Conservation (phyloP, 208 protist species). For the Leishmania lainsoni region DNA sequence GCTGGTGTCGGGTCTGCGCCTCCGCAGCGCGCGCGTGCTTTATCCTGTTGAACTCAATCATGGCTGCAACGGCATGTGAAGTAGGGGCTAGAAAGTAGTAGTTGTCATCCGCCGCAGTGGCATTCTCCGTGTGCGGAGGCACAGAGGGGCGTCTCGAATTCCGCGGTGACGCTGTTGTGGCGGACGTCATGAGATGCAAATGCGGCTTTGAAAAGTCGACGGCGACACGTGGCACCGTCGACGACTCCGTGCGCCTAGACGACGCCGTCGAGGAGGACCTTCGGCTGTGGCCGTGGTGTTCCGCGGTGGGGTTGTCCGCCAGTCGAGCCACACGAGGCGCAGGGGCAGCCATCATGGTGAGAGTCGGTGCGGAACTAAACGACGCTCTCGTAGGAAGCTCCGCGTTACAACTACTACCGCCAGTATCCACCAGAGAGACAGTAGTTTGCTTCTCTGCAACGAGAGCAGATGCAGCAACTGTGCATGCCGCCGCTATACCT, state of each 20-base stretch:
- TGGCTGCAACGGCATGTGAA: conserved; percentile 39
- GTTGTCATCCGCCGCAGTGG: conserved; percentile 26
- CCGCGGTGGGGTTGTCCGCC: background rate
- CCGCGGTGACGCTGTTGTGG: background rate
- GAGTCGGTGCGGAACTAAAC: background rate
- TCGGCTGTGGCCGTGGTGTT: background rate
- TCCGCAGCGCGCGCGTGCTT: conserved; percentile 17
- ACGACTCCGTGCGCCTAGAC: background rate
- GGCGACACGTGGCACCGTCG: background rate
- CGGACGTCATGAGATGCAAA: background rate
- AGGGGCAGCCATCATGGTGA: background rate
- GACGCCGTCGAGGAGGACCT: background rate
- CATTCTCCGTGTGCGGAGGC: background rate
- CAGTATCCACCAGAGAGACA: background rate
- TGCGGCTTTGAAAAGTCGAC: conserved; percentile 41
- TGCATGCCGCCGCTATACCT: background rate
- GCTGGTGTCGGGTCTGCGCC: conserved; percentile 22
- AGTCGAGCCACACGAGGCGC: background rate
- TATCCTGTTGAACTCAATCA: conserved; percentile 17
- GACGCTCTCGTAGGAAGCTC: background rate
- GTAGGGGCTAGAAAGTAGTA: conserved; percentile 62
- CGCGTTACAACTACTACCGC: background rate
- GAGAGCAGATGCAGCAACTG: background rate
- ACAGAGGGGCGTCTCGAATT: background rate
- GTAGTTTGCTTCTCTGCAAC: background rate